Percentiles rank a stretch among this genome's conserved stretches.
Evolutionary conservation across 2,329 filamentous ascomycete species (phyloP).

Genomic region (Fusarium buharicum): DNA sequence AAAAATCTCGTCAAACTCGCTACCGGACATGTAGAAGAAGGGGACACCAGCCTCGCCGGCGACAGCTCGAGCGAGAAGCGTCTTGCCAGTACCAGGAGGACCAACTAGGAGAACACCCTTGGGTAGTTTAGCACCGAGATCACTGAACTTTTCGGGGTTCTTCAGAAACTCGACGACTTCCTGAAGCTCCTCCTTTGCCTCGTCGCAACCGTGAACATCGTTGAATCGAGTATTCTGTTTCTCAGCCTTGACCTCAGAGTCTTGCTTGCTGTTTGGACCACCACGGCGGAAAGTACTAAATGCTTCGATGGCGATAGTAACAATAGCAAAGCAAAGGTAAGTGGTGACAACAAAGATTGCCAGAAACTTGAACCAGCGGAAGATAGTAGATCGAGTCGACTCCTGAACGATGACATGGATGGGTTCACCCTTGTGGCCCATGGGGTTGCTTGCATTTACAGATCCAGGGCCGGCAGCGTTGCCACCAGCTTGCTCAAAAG

Average conservation of each 20-base stretch:
- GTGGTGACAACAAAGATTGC: conserved; percentile 79
- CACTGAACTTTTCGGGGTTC: conserved; percentile 92
- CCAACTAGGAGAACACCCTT: conserved; percentile 96
- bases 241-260: conserved; percentile 90
- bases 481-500: conserved; percentile 46
- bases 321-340: conserved; percentile 81
- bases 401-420: conserved; percentile 97
- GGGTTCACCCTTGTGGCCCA: conserved; percentile 82
- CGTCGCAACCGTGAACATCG: conserved; percentile 96
- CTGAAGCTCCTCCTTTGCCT: conserved; percentile 97
- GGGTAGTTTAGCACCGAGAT: conserved; percentile 93
- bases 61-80: conserved; percentile 91
- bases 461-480: conserved; percentile 44
- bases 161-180: conserved; percentile 97
- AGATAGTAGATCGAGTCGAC: conserved; percentile 79
- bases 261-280: conserved; percentile 72
- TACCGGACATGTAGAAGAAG: conserved; percentile 99
- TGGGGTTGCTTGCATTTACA: conserved; percentile 46
- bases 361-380: conserved; percentile 92
- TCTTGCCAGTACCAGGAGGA: conserved; percentile 97
- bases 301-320: conserved; percentile 85
- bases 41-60: conserved; percentile 97
- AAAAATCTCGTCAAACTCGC: conserved; percentile 98
- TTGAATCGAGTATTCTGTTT: conserved; percentile 90
- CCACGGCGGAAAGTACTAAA: conserved; percentile 79